Percentiles rank a stretch among this genome's conserved stretches.
Conservation (phyloP, 2,329 filamentous ascomycete species). For the Kalaharituber pfeilii region DNA sequence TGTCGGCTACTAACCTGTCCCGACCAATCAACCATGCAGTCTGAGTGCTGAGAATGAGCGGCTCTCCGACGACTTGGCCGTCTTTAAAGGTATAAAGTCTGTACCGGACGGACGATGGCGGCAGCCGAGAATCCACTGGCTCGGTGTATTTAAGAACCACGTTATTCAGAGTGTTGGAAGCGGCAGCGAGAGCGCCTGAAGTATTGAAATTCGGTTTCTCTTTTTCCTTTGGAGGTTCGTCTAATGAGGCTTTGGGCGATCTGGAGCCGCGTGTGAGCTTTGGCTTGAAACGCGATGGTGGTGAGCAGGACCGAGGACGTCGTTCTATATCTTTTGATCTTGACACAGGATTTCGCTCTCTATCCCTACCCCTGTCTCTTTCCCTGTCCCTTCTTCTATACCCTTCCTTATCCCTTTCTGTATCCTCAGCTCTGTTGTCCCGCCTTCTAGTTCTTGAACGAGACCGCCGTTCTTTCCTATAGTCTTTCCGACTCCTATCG, state of each 20-base stretch:
- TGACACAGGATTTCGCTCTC: conserved; percentile 11
- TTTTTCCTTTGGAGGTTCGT: not conserved
- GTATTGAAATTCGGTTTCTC: conserved; percentile 66
- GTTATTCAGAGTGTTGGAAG: conserved; percentile 63
- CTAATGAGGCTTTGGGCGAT: not conserved
- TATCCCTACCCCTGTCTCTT: conserved; percentile 13
- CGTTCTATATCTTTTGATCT: no score
- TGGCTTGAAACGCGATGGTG: not conserved
- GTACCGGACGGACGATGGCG: conserved; percentile 62
- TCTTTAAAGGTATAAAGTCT: conserved; percentile 87
- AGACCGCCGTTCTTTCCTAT: no score
- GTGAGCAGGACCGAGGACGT: conserved; percentile 1
- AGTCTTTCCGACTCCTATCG: no score
- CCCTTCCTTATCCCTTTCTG: conserved; percentile 1
- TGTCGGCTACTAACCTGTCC: conserved; percentile 62
- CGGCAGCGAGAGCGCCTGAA: conserved; percentile 69
- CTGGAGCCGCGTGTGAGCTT: not conserved
- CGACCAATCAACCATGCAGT: conserved; percentile 86
- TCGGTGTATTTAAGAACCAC: conserved; percentile 92
- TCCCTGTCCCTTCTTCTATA: conserved; percentile 2
- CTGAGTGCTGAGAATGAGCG: conserved; percentile 39
- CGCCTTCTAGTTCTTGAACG: no score
- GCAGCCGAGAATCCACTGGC: conserved; percentile 79
- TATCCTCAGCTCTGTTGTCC: conserved; percentile 2
- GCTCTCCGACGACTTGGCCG: conserved; percentile 57